Base-by-base conservation (phyloP, 331 rosid genomes). In the Spiraea crenata region DNA sequence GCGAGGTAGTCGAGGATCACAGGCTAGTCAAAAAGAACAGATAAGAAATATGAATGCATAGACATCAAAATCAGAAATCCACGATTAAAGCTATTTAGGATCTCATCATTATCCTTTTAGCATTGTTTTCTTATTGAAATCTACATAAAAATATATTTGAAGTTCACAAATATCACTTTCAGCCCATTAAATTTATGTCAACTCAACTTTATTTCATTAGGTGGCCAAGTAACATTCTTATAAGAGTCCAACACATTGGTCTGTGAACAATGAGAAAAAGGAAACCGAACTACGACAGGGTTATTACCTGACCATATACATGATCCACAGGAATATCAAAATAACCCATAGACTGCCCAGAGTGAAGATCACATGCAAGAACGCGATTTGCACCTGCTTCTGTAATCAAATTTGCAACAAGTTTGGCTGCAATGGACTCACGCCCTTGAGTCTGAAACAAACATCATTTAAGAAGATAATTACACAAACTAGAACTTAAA, bases 361-460 rank as follows among this genome's bases (percentile, higher is more conserved):
- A 95, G 77, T 95, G 99, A 78, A 95, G 97, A 74, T 95, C 99
- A 58, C 99, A 95, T 42, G 99, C 96, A 82, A 95, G 99, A 72
- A 95, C 99, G 68, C 97, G 97, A 78, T 89, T 89, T 78, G 99
- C 99, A 68, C 99, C 99, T 9, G 99, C 99, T 87, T 95, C 99
- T 13, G 99, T 95, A 71, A 95, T 91, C 78, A 95, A 85, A 88
- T 95, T 95, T 70, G 99, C 97, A 64, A 95, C 96, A 80, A 95
- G 97, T 81, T 95, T 95, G 66, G 99, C 99, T 11, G 99, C 99
- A 85, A 95, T 95, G 40, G 99, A 95, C 82, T 95, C 97, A 67
- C 97, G 99, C 57, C 99, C 99, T 85, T 91, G 97, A 66, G 93
- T 89, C 97, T 95, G 90, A 72, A 82, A 86, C 45, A 64, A 70